Base-by-base conservation (phyloP, 164 flowering plant genomes). In the Piper betle region DNA sequence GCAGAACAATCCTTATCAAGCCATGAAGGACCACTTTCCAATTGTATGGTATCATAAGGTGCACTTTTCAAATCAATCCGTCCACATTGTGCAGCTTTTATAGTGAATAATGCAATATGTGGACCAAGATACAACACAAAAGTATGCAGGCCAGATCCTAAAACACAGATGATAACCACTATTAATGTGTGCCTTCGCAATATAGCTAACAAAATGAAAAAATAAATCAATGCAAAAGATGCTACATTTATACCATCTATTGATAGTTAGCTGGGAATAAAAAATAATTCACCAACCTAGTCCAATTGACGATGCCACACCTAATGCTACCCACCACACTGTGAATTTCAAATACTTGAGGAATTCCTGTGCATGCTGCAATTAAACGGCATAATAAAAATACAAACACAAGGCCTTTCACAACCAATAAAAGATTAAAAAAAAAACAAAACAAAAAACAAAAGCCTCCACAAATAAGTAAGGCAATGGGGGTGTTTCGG, bases 221-320 rank as follows among this genome's bases (percentile, higher is more conserved):
- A 46, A 46, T n/a, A 46, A 46, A 46, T 10, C 3, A 6, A 46
- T 12, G 0, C 12, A 5, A 46, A 46, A 46, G 50, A 46, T 46
- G 12, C 11, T 10, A 46, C 1, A 46, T 46, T 10, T 10, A 12
- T 15, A 10, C 15, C 15, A 5, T 46, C 50, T 2, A 10, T 46
- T 46, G 50, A 6, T 6, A 46, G 50, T 46, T 46, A 10, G 50
- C 12, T 46, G 12, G 1, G 50, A 15, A 46, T 9, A 46, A 46
- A 46, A 46, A 9, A 12, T 6, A 55, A 46, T 50, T 39, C 56
- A 39, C 84, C 78, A 69, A 91, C 97, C 97, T 59, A 91, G 82
- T 62, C 97, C 96, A 76, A 91, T 86, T 64, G 97, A 88, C 37
- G 97, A 91, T 67, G 96, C 96, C 68, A 91, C 92, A 68, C 97